Percentiles rank a stretch among this genome's conserved stretches.
Conservation (phyloP, 176 grass and related monocot species). For the Cenchrus americanus region DNA sequence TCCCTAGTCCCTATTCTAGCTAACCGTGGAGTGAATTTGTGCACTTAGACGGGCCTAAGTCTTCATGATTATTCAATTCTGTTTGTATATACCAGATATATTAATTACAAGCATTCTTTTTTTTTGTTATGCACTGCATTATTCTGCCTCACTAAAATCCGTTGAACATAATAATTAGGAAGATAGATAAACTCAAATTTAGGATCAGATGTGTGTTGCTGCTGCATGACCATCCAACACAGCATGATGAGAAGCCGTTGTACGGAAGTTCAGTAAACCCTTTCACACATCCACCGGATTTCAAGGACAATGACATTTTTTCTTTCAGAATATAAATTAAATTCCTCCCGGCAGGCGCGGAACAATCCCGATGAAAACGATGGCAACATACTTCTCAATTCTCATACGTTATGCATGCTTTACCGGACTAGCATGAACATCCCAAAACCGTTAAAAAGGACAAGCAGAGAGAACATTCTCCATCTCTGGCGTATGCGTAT, state of each 20-base stretch:
- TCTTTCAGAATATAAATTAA: constrained; percentile 9
- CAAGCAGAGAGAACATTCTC: constrained; percentile 25
- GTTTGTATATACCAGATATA: too few species aligned
- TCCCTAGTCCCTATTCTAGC: too few species aligned
- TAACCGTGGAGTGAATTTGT: too few species aligned
- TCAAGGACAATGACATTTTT: constrained; percentile 8
- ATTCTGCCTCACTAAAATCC: not conserved
- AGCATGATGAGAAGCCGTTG: constrained; percentile 3
- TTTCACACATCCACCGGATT: not conserved
- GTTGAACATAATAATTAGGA: not conserved
- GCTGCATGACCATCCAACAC: not conserved
- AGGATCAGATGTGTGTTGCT: not conserved
- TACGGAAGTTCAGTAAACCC: not conserved
- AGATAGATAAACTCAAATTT: not conserved
- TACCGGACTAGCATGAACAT: not conserved
- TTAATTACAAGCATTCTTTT: too few species aligned
- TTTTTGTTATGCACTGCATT: too few species aligned
- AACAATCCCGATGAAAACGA: constrained; percentile 31
- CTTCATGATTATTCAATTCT: too few species aligned
- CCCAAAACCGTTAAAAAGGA: not conserved
- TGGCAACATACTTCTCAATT: not conserved
- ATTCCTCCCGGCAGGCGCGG: not conserved
- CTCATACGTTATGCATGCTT: not conserved
- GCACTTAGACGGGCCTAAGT: not conserved
- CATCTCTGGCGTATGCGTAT: not conserved